Evolutionary conservation across 257 asterid genomes (phyloP), one percentile per base, ranked within the genome.

Genomic region (Lavandula angustifolia): DNA sequence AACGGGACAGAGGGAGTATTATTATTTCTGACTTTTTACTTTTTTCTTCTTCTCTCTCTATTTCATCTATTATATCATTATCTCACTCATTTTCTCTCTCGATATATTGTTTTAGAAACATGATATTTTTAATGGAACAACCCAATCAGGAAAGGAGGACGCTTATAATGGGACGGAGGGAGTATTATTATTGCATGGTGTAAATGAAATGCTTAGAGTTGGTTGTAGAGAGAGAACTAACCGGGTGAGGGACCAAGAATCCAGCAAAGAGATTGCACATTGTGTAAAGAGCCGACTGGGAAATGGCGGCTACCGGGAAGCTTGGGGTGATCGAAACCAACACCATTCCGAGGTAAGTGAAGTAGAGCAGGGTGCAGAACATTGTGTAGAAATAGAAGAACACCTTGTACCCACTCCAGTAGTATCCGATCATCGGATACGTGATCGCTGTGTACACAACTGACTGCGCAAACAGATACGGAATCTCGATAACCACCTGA

Each of bases 371-470:
- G 0, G 88, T 68, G 41, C 82, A 78, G 40, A 85, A 82, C 78
- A 74, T 80, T 0, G 78, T 8, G 67, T 82, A 82, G 50, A 79
- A 66, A 37, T 76, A 82, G 85, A 84, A 82, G 17, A 82, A 76
- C 8, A 85, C 61, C 76, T 85, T 85, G 27, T 73, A 80, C 0
- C 38, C 84, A 4, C 83, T 66, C 80, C 76, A 73, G 56, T 76
- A 38, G 72, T 80, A 85, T 63, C 92, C 88, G 14, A 82, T 80
- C 88, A 82, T 82, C 4, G 88, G 86, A 66, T 78, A 85, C 7
- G 87, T 81, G 60, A 85, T 75, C 53, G 69, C 54, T 11, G 87
- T 79, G 65, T 60, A 80, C 2, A 55, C 68, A 17, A 85, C 22
- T 17, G 92, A 37, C 62, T 80, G 92, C 31, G 68, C 69, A 5